Evolutionary conservation across 73 alveolate genomes (phyloP).

Genomic region (Paramecium sonneborni): DNA sequence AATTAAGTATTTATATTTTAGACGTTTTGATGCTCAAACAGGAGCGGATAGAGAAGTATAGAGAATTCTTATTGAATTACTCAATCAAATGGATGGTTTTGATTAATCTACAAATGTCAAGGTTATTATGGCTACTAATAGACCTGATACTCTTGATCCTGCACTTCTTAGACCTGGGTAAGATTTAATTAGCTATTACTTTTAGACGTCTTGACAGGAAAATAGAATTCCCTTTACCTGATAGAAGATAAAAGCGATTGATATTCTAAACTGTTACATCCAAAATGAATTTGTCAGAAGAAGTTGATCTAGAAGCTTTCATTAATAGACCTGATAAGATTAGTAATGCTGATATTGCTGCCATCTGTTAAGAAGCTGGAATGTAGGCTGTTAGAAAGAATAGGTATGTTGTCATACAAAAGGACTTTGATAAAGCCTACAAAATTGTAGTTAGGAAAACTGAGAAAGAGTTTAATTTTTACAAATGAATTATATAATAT

Average conservation of each 20-base stretch:
- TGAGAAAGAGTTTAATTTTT: slow-evolving; percentile 80
- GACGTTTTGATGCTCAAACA: slow-evolving; percentile 97
- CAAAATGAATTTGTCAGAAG: slow-evolving; percentile 98
- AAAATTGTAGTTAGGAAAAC: slow-evolving; percentile 95
- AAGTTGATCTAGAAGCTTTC: slow-evolving; percentile 97
- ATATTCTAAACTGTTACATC: slow-evolving; percentile 96
- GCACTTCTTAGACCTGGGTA: slow-evolving; percentile 98
- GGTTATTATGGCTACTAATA: slow-evolving; percentile 98
- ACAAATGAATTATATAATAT: slow-evolving; percentile 59
- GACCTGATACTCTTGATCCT: slow-evolving; percentile 98
- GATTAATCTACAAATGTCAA: slow-evolving; percentile 92
- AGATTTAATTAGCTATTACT: not conserved
- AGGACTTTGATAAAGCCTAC: slow-evolving; percentile 98
- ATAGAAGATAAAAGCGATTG: slow-evolving; percentile 95
- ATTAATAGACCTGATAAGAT: slow-evolving; percentile 98
- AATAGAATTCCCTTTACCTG: slow-evolving; percentile 99
- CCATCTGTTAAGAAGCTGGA: slow-evolving; percentile 99
- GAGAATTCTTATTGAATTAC: slow-evolving; percentile 95
- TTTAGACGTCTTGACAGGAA: slow-evolving; percentile 88
- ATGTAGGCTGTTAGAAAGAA: slow-evolving; percentile 98
- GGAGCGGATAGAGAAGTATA: slow-evolving; percentile 98
- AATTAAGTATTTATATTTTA: not conserved
- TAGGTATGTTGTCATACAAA: slow-evolving; percentile 97
- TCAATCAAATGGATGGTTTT: slow-evolving; percentile 98
- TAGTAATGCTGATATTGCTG: slow-evolving; percentile 98